phyloP scores from a whole-genome alignment of 2,329 filamentous ascomycete species.

The Ophiocordyceps australis region DNA sequence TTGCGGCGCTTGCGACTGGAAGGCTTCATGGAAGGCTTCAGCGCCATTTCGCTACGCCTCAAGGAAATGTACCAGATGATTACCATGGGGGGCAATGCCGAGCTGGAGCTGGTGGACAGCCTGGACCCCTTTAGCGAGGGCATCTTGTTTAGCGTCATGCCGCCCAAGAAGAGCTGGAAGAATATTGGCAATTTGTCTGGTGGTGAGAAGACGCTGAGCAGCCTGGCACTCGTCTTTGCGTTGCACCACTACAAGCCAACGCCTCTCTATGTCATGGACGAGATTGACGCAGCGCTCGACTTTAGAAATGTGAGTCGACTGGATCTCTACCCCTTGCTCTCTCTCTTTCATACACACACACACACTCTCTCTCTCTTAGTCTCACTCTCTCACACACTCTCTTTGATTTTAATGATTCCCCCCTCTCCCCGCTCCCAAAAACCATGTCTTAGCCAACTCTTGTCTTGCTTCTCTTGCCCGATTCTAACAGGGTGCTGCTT shows the following conservation, averaged over 20 bases:
- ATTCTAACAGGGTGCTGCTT: too few species aligned
- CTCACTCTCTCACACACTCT: too few species aligned
- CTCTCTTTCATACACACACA: too few species aligned
- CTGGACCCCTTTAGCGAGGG: conserved; percentile 94
- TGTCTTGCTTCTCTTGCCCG: too few species aligned
- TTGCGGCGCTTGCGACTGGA: conserved; percentile 78
- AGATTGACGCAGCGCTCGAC: conserved; percentile 94
- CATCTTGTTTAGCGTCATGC: conserved; percentile 96
- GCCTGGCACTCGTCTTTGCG: conserved; percentile 89
- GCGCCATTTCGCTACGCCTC: conserved; percentile 76
- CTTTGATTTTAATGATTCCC: too few species aligned
- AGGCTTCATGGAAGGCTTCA: conserved; percentile 97
- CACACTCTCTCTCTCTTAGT: too few species aligned
- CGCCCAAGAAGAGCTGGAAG: conserved; percentile 99
- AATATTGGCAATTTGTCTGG: conserved; percentile 93
- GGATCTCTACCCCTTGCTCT: too few species aligned
- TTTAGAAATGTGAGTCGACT: conserved; percentile 73
- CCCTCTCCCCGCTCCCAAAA: too few species aligned
- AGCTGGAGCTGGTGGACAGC: conserved; percentile 90
- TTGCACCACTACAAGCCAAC: conserved; percentile 97
- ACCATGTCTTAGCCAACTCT: too few species aligned
- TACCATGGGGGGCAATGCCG: conserved; percentile 96
- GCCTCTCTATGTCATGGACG: conserved; percentile 97
- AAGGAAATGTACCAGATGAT: conserved; percentile 99
- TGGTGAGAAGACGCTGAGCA: conserved; percentile 92